These are phyloP conservation scores for Salix suchowensis DNA, from an alignment of 345 rosid species.

Conservation along the genomic window DNA sequence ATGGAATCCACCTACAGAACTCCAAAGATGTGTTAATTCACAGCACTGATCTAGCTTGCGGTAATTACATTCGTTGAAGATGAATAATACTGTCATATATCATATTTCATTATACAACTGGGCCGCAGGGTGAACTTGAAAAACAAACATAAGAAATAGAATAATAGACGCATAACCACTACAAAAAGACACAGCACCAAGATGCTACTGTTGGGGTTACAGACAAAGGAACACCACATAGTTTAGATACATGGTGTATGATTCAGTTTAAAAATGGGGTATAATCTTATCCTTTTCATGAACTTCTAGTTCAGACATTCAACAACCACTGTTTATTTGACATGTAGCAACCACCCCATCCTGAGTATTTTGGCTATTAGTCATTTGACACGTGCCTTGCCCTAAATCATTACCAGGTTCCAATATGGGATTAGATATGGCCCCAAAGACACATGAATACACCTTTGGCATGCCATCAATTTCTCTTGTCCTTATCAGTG, in stretches of 20 bases:
- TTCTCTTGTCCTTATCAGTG: constrained; percentile 25
- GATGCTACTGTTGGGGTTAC: constrained; percentile 5
- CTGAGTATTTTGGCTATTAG: constrained; percentile 1
- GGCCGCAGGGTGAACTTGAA: constrained; percentile 16
- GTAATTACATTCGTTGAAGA: constrained; percentile 34
- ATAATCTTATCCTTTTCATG: constrained; percentile 30
- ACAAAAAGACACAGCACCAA: constrained; percentile 10
- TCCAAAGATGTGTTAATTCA: constrained; percentile 74
- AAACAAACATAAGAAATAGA: constrained; percentile 11
- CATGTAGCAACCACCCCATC: constrained; percentile 20
- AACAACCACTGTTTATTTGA: constrained; percentile 16
- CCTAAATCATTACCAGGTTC: constrained; percentile 10
- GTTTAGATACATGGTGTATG: constrained; percentile 11
- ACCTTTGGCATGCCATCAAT: constrained; percentile 9
- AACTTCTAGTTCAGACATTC: constrained; percentile 9
- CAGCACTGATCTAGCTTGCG: constrained; percentile 65
- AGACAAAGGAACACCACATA: not conserved
- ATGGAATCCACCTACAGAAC: constrained; percentile 94
- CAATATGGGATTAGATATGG: constrained; percentile 17
- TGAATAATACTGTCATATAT: not conserved
- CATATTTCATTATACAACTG: constrained; percentile 8
- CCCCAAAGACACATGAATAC: constrained; percentile 22
- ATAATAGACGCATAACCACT: not conserved
- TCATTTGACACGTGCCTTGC: constrained; percentile 15
- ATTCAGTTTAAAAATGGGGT: constrained; percentile 15